Evolutionary conservation across 2,329 filamentous ascomycete species (phyloP).

Genomic region (Calonectria pseudoturangicola): DNA sequence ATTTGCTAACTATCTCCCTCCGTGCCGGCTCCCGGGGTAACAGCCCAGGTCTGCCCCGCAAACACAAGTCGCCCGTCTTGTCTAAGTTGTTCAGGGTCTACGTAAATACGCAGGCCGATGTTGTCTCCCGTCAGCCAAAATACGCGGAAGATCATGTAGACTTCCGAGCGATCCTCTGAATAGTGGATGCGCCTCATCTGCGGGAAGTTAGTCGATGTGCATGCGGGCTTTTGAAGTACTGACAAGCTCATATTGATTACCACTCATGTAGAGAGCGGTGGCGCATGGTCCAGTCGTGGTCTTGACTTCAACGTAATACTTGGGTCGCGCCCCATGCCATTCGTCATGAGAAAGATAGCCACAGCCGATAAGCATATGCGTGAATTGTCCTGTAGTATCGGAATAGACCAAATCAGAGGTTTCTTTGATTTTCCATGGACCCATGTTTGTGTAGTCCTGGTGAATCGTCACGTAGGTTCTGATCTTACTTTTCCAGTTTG

Average conservation of each 20-base stretch:
- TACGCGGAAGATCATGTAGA: constrained; percentile 45
- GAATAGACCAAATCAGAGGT: constrained; percentile 43
- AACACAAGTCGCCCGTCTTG: constrained; percentile 44
- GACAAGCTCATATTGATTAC: constrained; percentile 64
- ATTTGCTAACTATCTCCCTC: constrained; percentile 15
- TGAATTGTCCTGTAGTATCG: constrained; percentile 41
- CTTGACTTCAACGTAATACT: constrained; percentile 71
- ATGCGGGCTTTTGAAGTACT: constrained; percentile 42
- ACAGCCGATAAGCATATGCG: constrained; percentile 35
- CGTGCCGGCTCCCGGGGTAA: constrained; percentile 31
- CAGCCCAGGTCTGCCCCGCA: constrained; percentile 43
- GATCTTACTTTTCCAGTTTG: constrained; percentile 47
- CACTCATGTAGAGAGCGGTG: constrained; percentile 67
- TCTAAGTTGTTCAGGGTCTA: constrained; percentile 45
- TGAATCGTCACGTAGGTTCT: constrained; percentile 36
- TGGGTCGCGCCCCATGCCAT: constrained; percentile 52
- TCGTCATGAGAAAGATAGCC: constrained; percentile 38
- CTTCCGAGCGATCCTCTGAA: constrained; percentile 35
- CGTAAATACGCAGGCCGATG: constrained; percentile 43
- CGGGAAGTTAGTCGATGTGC: constrained; percentile 22
- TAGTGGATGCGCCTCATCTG: constrained; percentile 43
- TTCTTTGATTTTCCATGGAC: constrained; percentile 32
- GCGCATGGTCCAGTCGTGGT: constrained; percentile 62
- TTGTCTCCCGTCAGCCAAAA: constrained; percentile 42
- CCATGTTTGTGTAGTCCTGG: constrained; percentile 34